Evolutionary conservation across 2,329 filamentous ascomycete species (phyloP), one percentile per base, ranked within the genome.

Genomic region (Claviceps digitariae): DNA sequence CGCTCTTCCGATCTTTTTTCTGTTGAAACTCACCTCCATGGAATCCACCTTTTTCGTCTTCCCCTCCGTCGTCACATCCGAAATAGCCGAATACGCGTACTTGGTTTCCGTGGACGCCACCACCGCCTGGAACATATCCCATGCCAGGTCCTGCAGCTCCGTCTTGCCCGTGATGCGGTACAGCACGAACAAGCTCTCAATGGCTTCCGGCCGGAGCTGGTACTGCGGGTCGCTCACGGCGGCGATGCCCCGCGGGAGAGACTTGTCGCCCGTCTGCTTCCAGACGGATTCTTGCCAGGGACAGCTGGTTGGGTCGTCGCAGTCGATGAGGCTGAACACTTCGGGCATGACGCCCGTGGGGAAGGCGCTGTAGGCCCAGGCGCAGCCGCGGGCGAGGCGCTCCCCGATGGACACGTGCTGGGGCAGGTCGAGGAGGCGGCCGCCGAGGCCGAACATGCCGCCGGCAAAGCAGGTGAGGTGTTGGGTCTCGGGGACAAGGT

Each of bases 121-220:
- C 23, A 78, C 71, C 0, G 72, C 65, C 56, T 69, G 63, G 57
- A 74, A 79, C 76, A 79, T 79, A 5, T 66, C 62, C 76, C 76
- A 79, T 0, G 76, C 76, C 47, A 70, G 67, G 15, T 78, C 74
- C 57, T 74, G 74, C 57, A 74, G 71, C 31, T 72, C 67, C 2
- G 65, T 49, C 40, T 73, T 65, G 1, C 73, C 76, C 0, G 75
- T 79, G 49, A 77, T 69, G 20, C 76, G 79, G 65, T 84, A 88
- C 73, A 91, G 79, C 63, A 88, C 78, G 66, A 88, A 91, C 4
- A 93, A 79, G 15, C 82, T 86, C 70, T 91, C 87, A 52, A 91
- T 88, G 2, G 86, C 86, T 68, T 91, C 87, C 0, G 74, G 73
- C 0, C 76, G 65, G 21, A 79, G 66, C 12, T 75, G 64, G 53